Evolutionary conservation across 768 basidiomycete genomes (phyloP).

Genomic region (Lactifluus volemus): DNA sequence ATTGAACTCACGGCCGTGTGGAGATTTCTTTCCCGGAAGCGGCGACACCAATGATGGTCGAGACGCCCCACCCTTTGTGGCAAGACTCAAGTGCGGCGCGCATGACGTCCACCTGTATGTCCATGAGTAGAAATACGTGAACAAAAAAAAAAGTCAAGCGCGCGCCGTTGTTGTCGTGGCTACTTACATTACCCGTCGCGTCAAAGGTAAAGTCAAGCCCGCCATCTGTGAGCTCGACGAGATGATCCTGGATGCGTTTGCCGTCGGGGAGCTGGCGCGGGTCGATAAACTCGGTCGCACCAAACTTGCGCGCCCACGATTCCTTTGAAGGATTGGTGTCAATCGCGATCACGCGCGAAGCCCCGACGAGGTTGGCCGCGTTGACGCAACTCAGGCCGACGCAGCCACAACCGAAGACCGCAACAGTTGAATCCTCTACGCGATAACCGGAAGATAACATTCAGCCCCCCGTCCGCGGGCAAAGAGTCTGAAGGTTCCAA

Average conservation of each 20-base stretch:
- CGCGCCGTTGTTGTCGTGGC: constrained; percentile 2
- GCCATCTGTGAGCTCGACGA: constrained; percentile 91
- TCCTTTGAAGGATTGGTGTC: constrained; percentile 86
- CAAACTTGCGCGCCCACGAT: constrained; percentile 84
- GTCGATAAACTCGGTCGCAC: constrained; percentile 93
- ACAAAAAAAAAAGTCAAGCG: background rate
- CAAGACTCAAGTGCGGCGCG: constrained; percentile 94
- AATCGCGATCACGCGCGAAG: constrained; percentile 84
- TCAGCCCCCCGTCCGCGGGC: background rate
- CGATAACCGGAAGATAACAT: background rate
- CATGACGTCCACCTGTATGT: constrained; percentile 78
- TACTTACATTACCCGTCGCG: constrained; percentile 77
- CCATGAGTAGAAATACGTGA: background rate
- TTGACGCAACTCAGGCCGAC: constrained; percentile 92
- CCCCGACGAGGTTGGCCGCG: constrained; percentile 67
- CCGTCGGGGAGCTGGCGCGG: constrained; percentile 65
- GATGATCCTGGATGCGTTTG: constrained; percentile 78
- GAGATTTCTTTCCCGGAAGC: constrained; percentile 82
- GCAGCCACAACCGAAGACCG: constrained; percentile 93
- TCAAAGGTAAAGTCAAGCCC: constrained; percentile 97
- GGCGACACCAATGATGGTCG: constrained; percentile 93
- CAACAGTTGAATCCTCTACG: constrained; percentile 76
- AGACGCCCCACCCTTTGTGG: constrained; percentile 99
- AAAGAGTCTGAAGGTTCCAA: background rate
- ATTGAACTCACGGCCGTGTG: constrained; percentile 26